Evolutionary conservation across 2,329 filamentous ascomycete species (phyloP).

Genomic region (Fusarium sp.): DNA sequence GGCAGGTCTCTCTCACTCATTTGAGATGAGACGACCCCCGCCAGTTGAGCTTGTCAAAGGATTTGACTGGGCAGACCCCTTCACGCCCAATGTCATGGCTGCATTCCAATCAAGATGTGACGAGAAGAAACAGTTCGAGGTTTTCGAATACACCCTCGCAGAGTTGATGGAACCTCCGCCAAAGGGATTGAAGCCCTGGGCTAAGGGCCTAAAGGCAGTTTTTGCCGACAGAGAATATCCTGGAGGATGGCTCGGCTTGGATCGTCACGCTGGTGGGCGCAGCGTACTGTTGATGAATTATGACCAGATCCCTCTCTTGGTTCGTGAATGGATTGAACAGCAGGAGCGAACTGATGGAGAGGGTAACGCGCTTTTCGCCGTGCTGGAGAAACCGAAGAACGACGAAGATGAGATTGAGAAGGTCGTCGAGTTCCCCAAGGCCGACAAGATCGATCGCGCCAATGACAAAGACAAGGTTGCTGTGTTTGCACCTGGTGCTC

Average conservation of each 20-base stretch:
- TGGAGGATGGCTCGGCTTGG: conserved; percentile 64
- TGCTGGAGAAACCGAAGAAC: conserved; percentile 56
- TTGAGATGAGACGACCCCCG: conserved; percentile 47
- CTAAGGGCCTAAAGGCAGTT: conserved; percentile 55
- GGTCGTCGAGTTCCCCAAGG: conserved; percentile 49
- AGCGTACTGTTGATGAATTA: conserved; percentile 62
- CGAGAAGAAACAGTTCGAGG: conserved; percentile 52
- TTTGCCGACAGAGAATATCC: conserved; percentile 60
- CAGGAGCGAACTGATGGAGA: conserved; percentile 53
- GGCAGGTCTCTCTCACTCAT: conserved; percentile 42
- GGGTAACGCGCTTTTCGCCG: conserved; percentile 56
- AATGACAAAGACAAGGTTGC: conserved; percentile 55
- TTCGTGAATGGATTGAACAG: conserved; percentile 62
- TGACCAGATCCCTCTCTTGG: conserved; percentile 56
- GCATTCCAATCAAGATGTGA: conserved; percentile 54
- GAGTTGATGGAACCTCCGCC: conserved; percentile 56
- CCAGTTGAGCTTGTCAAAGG: conserved; percentile 53
- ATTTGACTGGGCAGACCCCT: conserved; percentile 59
- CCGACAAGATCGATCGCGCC: conserved; percentile 46
- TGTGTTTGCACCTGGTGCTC: conserved; percentile 65
- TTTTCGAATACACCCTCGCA: conserved; percentile 58
- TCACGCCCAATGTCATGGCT: conserved; percentile 47
- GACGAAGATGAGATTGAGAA: conserved; percentile 55
- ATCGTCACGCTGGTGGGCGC: conserved; percentile 64
- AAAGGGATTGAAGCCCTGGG: conserved; percentile 55